A percentile compares a stretch with the other conserved stretches of the same genome.
These are phyloP conservation scores for Alternaria sp. DNA, from an alignment of 2,329 filamentous ascomycete species.

Conservation along the genomic window DNA sequence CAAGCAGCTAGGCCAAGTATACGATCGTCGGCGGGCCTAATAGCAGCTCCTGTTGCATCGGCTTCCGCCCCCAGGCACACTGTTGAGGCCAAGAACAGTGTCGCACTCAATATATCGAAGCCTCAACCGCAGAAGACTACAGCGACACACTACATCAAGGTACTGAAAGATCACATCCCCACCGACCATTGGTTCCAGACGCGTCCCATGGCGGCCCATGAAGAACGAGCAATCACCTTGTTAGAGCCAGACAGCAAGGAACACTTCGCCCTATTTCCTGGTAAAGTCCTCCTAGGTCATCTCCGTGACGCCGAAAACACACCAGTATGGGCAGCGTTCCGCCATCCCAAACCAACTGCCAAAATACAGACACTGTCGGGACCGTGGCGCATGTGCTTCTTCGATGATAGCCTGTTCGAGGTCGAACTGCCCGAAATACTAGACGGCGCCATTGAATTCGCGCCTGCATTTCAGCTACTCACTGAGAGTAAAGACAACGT, in stretches of 20 bases:
- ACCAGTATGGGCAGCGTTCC: neutral
- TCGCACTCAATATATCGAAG: neutral
- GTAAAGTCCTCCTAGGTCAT: neutral
- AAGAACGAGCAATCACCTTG: neutral
- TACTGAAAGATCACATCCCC: neutral
- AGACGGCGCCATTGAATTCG: neutral
- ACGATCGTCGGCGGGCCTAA: neutral
- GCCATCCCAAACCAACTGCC: neutral
- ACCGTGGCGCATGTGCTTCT: neutral
- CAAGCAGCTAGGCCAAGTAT: neutral
- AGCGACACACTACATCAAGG: neutral
- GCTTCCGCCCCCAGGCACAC: neutral
- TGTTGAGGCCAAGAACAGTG: neutral
- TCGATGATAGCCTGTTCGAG: neutral
- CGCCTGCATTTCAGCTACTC: neutral
- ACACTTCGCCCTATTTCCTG: neutral
- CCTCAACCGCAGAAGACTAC: neutral
- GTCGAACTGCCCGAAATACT: neutral
- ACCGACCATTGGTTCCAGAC: neutral
- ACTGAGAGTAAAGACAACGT: neutral
- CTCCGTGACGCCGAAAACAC: neutral
- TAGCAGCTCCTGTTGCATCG: neutral
- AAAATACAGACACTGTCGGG: neutral
- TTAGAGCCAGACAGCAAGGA: neutral
- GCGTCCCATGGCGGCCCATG: neutral